Percentiles rank a stretch among this genome's conserved stretches.
These are phyloP conservation scores for Fremontodendron californicum DNA, from an alignment of 345 rosid species.

Conservation along the genomic window DNA sequence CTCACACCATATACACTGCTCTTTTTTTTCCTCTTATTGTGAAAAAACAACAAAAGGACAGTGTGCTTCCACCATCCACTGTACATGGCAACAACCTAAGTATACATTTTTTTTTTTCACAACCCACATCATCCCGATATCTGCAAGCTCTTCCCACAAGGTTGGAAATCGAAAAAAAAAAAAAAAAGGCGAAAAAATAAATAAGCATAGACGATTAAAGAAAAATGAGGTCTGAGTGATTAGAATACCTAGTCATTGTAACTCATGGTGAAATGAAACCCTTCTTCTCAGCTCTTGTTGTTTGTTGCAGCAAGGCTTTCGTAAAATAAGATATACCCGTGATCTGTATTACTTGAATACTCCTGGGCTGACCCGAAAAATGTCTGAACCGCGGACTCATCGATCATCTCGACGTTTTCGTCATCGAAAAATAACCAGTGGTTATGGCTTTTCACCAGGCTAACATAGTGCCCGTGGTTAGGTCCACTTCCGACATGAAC, in stretches of 20 bases:
- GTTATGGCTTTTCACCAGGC: slow-evolving; percentile 98
- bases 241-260: slow-evolving; percentile 34
- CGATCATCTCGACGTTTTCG: slow-evolving; percentile 96
- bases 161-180: slow-evolving; percentile 19
- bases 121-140: slow-evolving; percentile 33
- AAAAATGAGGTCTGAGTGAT: slow-evolving; percentile 33
- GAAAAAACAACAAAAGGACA: slow-evolving; percentile 27
- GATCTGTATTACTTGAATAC: slow-evolving; percentile 94
- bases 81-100: slow-evolving; percentile 56
- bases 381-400: slow-evolving; percentile 95
- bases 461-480: slow-evolving; percentile 93
- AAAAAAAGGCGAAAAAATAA: slow-evolving; percentile 15
- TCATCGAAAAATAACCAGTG: slow-evolving; percentile 98
- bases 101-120: slow-evolving; percentile 33
- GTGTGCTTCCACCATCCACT: slow-evolving; percentile 52
- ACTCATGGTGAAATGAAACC: slow-evolving; percentile 10
- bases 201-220: slow-evolving; percentile 11
- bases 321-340: slow-evolving; percentile 94
- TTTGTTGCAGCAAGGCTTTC: slow-evolving; percentile 64
- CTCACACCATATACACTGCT: slow-evolving; percentile 43
- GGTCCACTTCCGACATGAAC: slow-evolving; percentile 99
- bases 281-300: slow-evolving; percentile 43
- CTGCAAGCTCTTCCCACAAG: slow-evolving; percentile 30
- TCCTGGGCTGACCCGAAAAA: slow-evolving; percentile 98
- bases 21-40: slow-evolving; percentile 42